These are phyloP conservation scores for Aspergillus bombycis DNA, from an alignment of 2,329 filamentous ascomycete species.

Conservation along the genomic window DNA sequence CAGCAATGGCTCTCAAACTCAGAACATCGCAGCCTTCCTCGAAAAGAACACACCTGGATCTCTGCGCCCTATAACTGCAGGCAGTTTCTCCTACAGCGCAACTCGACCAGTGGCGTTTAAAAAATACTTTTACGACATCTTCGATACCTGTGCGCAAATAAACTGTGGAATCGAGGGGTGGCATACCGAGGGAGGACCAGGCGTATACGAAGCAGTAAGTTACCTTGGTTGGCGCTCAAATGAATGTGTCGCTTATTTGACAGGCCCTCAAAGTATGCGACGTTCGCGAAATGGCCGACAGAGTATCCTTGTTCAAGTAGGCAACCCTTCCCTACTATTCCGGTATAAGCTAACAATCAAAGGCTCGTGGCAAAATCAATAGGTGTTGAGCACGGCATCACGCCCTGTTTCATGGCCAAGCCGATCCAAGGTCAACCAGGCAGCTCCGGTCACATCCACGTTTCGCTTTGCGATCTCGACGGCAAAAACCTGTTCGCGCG, in stretches of 20 bases:
- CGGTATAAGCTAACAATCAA: conserved; percentile 7
- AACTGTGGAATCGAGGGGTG: conserved; percentile 82
- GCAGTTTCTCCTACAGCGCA: conserved; percentile 92
- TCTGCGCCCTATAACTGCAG: conserved; percentile 80
- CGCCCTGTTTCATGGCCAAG: conserved; percentile 98
- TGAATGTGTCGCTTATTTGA: background rate
- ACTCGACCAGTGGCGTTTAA: conserved; percentile 84
- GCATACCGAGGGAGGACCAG: conserved; percentile 90
- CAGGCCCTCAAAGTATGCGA: conserved; percentile 81
- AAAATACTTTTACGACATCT: conserved; percentile 86
- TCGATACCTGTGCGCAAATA: conserved; percentile 76
- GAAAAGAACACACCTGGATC: conserved; percentile 69
- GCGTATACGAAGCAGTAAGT: conserved; percentile 83
- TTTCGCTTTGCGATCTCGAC: conserved; percentile 76
- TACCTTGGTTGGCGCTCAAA: background rate
- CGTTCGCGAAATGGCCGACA: conserved; percentile 84
- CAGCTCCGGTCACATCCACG: conserved; percentile 91
- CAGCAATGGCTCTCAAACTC: conserved; percentile 77
- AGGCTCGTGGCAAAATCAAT: conserved; percentile 84
- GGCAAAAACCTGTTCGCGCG: conserved; percentile 83
- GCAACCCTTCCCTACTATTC: conserved; percentile 17
- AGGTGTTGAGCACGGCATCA: conserved; percentile 81
- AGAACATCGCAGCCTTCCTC: conserved; percentile 73
- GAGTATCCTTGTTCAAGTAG: conserved; percentile 84
- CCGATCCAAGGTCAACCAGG: conserved; percentile 85